A percentile compares a stretch with the other conserved stretches of the same genome.
phyloP scores from a whole-genome alignment of 345 rosid genomes.

The Arabis alpina region DNA sequence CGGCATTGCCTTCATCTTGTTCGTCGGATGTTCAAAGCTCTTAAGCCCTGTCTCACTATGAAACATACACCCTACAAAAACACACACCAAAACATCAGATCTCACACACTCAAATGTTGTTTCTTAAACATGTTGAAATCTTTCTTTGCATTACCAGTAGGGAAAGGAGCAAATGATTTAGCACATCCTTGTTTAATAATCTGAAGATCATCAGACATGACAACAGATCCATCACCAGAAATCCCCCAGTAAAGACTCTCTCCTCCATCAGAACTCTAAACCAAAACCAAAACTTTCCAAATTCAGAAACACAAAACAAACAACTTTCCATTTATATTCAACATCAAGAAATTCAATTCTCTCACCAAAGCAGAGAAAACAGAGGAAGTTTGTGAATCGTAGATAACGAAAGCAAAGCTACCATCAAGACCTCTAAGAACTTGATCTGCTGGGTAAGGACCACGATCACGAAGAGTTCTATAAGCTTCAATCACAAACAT shows the following conservation, averaged over 20 bases:
- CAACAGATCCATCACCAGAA: constrained; percentile 85
- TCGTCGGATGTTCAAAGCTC: constrained; percentile 91
- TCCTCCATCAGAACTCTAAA: constrained; percentile 78
- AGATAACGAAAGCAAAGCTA: constrained; percentile 81
- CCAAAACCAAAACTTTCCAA: not conserved
- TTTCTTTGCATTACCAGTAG: constrained; percentile 46
- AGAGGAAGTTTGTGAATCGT: constrained; percentile 68
- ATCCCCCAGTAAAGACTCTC: constrained; percentile 86
- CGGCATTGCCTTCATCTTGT: constrained; percentile 81
- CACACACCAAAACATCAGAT: constrained; percentile 10
- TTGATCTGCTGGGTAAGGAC: constrained; percentile 95
- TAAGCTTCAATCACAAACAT: constrained; percentile 86
- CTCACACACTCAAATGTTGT: not conserved
- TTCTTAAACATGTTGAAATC: not conserved
- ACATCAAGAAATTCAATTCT: not conserved
- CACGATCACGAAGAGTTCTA: constrained; percentile 83
- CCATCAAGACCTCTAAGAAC: constrained; percentile 90
- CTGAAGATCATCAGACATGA: constrained; percentile 77
- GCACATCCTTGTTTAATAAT: constrained; percentile 84
- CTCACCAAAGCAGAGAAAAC: constrained; percentile 83
- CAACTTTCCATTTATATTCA: not conserved
- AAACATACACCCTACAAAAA: constrained; percentile 73
- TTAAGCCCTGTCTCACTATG: constrained; percentile 74
- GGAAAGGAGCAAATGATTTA: constrained; percentile 96
- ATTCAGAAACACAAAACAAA: not conserved